A percentile compares a stretch with the other conserved stretches of the same genome.
phyloP scores from a whole-genome alignment of 1,284 basidiomycete species.

The Puccinia horiana region DNA sequence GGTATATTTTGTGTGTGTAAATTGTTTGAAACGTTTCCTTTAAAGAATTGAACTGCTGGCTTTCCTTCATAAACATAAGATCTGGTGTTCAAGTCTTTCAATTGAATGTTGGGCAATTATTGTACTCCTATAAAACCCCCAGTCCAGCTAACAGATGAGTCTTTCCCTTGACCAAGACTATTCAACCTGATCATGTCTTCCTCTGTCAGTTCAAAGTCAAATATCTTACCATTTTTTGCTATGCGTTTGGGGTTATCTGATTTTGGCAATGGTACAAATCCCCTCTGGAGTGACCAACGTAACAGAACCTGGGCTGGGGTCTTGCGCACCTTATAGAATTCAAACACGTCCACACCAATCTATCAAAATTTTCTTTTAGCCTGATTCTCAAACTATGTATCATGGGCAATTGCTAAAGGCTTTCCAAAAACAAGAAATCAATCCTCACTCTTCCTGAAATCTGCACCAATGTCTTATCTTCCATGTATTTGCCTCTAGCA shows the following conservation, averaged over 20 bases:
- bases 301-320: constrained; percentile 73
- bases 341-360: too few relatives aligned
- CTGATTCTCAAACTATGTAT: too few relatives aligned
- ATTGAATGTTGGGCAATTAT: too few relatives aligned
- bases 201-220: constrained; percentile 52
- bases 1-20: too few relatives aligned
- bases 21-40: too few relatives aligned
- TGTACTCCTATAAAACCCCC: neutral
- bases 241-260: constrained; percentile 52
- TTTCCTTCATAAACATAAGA: too few relatives aligned
- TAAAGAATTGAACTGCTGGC: too few relatives aligned
- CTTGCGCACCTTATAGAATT: constrained; percentile 64
- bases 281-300: constrained; percentile 79
- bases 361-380: too few relatives aligned
- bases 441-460: constrained; percentile 69
- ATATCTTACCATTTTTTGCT: constrained; percentile 52
- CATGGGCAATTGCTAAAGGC: too few relatives aligned
- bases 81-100: too few relatives aligned
- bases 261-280: constrained; percentile 62
- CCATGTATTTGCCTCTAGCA: constrained; percentile 66
- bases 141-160: constrained; percentile 24
- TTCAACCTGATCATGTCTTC: constrained; percentile 51
- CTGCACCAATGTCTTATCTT: constrained; percentile 64
- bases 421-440: too few relatives aligned
- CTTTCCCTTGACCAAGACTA: constrained; percentile 14